These are phyloP conservation scores for Sarcodon sp. DNA, from an alignment of 768 basidiomycete genomes.

Conservation along the genomic window DNA sequence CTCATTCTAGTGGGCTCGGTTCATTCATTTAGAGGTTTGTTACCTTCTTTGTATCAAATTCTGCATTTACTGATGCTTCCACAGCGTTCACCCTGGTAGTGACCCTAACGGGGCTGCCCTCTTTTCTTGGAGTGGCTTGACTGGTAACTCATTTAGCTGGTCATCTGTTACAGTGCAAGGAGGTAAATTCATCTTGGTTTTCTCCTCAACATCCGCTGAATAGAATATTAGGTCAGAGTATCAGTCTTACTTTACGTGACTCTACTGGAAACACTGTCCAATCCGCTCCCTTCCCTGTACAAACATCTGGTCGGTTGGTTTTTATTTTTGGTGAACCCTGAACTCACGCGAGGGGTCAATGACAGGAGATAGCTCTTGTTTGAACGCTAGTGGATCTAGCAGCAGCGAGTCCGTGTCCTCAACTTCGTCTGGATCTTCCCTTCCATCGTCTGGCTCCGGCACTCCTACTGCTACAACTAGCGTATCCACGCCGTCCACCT, in stretches of 20 bases:
- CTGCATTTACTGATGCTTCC: neutral
- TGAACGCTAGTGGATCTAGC: slow-evolving; percentile 14
- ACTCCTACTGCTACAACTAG: slow-evolving; percentile 1
- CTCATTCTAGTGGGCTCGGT: neutral
- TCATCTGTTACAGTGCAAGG: slow-evolving; percentile 27
- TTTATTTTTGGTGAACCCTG: neutral
- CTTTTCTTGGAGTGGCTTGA: slow-evolving; percentile 28
- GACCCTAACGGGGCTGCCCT: slow-evolving; percentile 31
- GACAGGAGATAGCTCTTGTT: slow-evolving; percentile 23
- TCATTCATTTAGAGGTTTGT: neutral
- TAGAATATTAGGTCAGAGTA: slow-evolving; percentile 24
- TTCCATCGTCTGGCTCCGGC: slow-evolving; percentile 1
- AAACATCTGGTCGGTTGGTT: slow-evolving; percentile 32
- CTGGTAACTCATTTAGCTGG: slow-evolving; percentile 38
- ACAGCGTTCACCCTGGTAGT: slow-evolving; percentile 42
- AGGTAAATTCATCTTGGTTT: slow-evolving; percentile 19
- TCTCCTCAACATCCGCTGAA: neutral
- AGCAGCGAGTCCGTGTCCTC: neutral
- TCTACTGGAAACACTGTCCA: slow-evolving; percentile 34
- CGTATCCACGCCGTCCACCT: slow-evolving; percentile 1
- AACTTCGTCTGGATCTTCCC: neutral
- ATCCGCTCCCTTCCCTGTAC: slow-evolving; percentile 38
- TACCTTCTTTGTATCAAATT: neutral
- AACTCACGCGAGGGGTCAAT: slow-evolving; percentile 3
- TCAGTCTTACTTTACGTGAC: slow-evolving; percentile 56